Conservation (phyloP, 2,329 filamentous ascomycete species). For the Fusarium sp. region DNA sequence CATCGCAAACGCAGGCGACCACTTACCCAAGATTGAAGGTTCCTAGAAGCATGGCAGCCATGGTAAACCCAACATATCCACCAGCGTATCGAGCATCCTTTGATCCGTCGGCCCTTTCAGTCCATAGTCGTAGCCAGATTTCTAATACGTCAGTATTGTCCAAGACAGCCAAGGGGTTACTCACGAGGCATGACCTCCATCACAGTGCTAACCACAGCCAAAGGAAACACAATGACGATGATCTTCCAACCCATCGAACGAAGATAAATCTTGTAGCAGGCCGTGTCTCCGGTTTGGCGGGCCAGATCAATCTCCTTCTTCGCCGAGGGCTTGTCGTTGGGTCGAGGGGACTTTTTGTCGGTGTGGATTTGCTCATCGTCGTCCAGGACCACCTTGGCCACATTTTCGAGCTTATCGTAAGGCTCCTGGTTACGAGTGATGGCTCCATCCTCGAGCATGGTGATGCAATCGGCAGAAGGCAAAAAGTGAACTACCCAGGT, state of each 20-base stretch:
- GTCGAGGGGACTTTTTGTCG: not conserved
- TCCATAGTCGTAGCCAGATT: slow-evolving; percentile 45
- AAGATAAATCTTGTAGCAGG: slow-evolving; percentile 46
- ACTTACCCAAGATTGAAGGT: slow-evolving; percentile 24
- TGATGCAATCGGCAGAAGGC: slow-evolving; percentile 39
- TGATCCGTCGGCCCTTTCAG: slow-evolving; percentile 35
- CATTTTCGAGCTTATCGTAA: slow-evolving; percentile 31
- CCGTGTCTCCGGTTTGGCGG: slow-evolving; percentile 44
- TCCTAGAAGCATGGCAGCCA: slow-evolving; percentile 27
- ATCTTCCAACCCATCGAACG: slow-evolving; percentile 40
- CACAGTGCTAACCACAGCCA: slow-evolving; percentile 18
- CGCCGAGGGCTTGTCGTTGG: not conserved
- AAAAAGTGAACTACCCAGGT: slow-evolving; percentile 39
- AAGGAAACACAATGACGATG: slow-evolving; percentile 26
- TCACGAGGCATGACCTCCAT: slow-evolving; percentile 42
- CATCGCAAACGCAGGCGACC: fast-evolving
- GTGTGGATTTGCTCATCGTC: too few relatives aligned
- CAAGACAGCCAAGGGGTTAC: not conserved
- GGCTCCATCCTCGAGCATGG: slow-evolving; percentile 38
- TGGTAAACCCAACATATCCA: slow-evolving; percentile 39
- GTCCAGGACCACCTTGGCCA: slow-evolving; percentile 27
- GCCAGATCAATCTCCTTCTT: slow-evolving; percentile 38
- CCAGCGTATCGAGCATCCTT: slow-evolving; percentile 36
- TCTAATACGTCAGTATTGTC: slow-evolving; percentile 20
- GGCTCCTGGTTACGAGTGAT: slow-evolving; percentile 40